Evolutionary conservation across 257 asterid species (phyloP).

Genomic region (Primulina eburnea): DNA sequence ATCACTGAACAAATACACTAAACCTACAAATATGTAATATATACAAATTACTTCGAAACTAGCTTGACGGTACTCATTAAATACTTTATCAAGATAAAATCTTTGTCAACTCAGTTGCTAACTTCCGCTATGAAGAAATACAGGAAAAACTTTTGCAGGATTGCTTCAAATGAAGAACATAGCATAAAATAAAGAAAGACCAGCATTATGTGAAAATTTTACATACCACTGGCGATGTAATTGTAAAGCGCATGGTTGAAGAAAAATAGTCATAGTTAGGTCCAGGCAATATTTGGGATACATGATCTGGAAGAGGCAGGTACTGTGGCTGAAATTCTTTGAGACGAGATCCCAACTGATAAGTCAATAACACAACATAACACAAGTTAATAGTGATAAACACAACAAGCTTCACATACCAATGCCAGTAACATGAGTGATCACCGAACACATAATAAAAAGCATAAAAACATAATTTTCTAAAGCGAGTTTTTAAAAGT

Average conservation of each 20-base stretch:
- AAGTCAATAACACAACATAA: constrained; percentile 8
- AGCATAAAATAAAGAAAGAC: constrained; percentile 13
- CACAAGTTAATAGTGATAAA: not conserved
- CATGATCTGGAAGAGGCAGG: constrained; percentile 82
- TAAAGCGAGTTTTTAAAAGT: not conserved
- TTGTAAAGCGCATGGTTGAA: constrained; percentile 77
- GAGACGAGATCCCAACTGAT: constrained; percentile 61
- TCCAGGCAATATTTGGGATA: constrained; percentile 83
- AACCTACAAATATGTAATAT: not conserved
- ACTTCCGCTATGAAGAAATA: constrained; percentile 3
- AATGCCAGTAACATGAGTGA: not conserved
- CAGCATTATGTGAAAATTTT: not conserved
- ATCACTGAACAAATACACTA: not conserved
- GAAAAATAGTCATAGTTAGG: constrained; percentile 86
- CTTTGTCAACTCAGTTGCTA: constrained; percentile 7
- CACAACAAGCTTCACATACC: not conserved
- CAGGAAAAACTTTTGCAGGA: not conserved
- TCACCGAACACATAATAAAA: not conserved
- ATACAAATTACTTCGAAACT: not conserved
- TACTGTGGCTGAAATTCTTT: constrained; percentile 62
- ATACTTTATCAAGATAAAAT: not conserved
- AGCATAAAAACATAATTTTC: not conserved
- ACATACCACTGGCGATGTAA: constrained; percentile 90
- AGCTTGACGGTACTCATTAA: not conserved
- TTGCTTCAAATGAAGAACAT: constrained; percentile 3